Percentiles rank a stretch among this genome's conserved stretches.
phyloP scores from a whole-genome alignment of 2,329 filamentous ascomycete species.

The Uncinocarpus reesii region DNA sequence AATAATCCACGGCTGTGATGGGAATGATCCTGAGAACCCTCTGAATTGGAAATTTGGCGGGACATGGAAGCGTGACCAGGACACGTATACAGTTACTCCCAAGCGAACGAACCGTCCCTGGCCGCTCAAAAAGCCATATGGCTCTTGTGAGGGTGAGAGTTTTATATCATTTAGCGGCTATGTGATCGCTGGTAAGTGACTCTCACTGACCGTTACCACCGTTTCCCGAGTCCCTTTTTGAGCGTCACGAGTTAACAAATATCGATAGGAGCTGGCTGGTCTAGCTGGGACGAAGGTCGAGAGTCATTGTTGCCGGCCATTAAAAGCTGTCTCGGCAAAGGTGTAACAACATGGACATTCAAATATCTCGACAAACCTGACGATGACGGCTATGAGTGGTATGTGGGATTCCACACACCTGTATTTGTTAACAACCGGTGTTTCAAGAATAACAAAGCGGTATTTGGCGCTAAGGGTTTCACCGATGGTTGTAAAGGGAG shows the following conservation, averaged over 20 bases:
- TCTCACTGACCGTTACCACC: neutral
- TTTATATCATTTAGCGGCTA: slow-evolving; percentile 18
- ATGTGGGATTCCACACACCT: slow-evolving; percentile 20
- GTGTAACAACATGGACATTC: slow-evolving; percentile 22
- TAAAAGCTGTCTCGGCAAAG: slow-evolving; percentile 19
- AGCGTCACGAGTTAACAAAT: neutral
- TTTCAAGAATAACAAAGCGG: slow-evolving; percentile 22
- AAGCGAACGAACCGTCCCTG: slow-evolving; percentile 20
- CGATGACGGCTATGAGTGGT: slow-evolving; percentile 21
- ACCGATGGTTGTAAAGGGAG: slow-evolving; percentile 12
- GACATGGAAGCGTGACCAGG: slow-evolving; percentile 19
- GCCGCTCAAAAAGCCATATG: slow-evolving; percentile 19
- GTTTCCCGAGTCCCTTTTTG: neutral
- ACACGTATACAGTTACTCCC: slow-evolving; percentile 22
- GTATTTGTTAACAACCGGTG: slow-evolving; percentile 19
- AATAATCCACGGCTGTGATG: slow-evolving; percentile 26
- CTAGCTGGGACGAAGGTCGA: slow-evolving; percentile 22
- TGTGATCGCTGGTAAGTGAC: slow-evolving; percentile 16
- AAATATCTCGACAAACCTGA: slow-evolving; percentile 21
- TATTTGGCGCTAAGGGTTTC: slow-evolving; percentile 11
- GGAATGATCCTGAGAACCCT: slow-evolving; percentile 21
- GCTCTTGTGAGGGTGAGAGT: slow-evolving; percentile 20
- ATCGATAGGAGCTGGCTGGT: slow-evolving; percentile 19
- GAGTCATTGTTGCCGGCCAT: slow-evolving; percentile 19
- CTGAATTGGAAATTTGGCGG: slow-evolving; percentile 28